Evolutionary conservation across 306 rosid species (phyloP).

Genomic region (Sphenostylis stenocarpa): DNA sequence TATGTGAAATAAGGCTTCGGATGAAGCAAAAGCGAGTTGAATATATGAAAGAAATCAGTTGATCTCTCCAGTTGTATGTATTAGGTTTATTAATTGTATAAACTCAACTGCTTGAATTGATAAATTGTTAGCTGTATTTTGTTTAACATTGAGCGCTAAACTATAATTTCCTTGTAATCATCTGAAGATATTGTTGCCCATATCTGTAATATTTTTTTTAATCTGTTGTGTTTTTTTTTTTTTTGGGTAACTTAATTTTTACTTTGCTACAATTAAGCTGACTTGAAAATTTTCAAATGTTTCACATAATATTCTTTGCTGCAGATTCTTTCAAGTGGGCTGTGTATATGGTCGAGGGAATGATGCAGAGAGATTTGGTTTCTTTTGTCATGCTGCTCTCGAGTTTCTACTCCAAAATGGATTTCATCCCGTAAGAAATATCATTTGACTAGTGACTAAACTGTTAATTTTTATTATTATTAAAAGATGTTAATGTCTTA

Average conservation of each 20-base stretch:
- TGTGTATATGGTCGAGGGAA: slow-evolving; percentile 86
- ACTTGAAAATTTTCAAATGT: slow-evolving; percentile 19
- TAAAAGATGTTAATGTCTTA: not conserved
- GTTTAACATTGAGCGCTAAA: not conserved
- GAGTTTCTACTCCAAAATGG: slow-evolving; percentile 86
- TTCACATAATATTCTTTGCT: slow-evolving; percentile 25
- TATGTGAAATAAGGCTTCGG: not conserved
- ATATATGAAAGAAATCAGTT: not conserved
- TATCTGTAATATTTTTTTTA: slow-evolving; percentile 5
- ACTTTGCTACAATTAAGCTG: slow-evolving; percentile 19
- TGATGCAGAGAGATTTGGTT: slow-evolving; percentile 89
- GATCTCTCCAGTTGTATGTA: not conserved
- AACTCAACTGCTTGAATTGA: not conserved
- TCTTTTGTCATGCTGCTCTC: slow-evolving; percentile 93
- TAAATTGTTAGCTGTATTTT: slow-evolving; percentile 5
- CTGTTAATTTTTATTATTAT: slow-evolving; percentile 12
- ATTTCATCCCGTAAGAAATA: slow-evolving; percentile 83
- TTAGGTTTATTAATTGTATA: not conserved
- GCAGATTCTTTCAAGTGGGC: slow-evolving; percentile 72
- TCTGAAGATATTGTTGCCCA: not conserved
- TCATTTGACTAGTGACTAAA: slow-evolving; percentile 7
- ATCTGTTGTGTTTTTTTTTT: not conserved
- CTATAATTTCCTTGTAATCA: not conserved
- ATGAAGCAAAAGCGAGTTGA: not conserved
- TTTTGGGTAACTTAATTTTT: slow-evolving; percentile 10